Conservation (phyloP, 2,329 filamentous ascomycete species). For the Metarhizium sp. region DNA sequence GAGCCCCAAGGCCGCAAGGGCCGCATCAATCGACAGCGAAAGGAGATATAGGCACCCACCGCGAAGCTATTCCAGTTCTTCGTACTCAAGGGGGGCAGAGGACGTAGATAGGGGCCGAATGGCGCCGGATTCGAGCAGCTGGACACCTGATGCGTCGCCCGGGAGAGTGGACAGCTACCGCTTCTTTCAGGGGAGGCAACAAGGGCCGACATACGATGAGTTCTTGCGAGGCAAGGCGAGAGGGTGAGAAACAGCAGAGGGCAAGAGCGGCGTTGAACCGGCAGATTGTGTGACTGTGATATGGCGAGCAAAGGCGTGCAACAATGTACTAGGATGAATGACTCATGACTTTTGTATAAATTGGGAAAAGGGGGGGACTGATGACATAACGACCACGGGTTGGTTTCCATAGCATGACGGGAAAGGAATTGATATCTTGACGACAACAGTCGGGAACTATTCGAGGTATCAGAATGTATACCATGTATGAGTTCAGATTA, state of each 20-base stretch:
- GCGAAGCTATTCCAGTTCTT: not conserved
- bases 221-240: slow-evolving; percentile 6
- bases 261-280: not conserved
- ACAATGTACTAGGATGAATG: no score
- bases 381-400: no score
- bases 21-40: not conserved
- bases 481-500: not conserved
- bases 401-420: no score
- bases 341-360: no score
- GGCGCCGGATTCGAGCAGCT: not conserved
- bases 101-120: not conserved
- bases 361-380: no score
- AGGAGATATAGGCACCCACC: not conserved
- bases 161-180: slow-evolving; percentile 19
- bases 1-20: slow-evolving; percentile 2
- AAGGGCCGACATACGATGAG: slow-evolving; percentile 15
- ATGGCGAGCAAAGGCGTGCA: not conserved
- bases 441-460: not conserved
- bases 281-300: no score
- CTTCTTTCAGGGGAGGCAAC: slow-evolving; percentile 16
- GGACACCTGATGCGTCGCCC: slow-evolving; percentile 6
- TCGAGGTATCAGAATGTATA: not conserved
- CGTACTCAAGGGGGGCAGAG: slow-evolving; percentile 5
- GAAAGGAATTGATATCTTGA: not conserved
- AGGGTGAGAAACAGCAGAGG: not conserved